These are phyloP conservation scores for Seiridium cupressi DNA, from an alignment of 2,329 filamentous ascomycete species.

Conservation along the genomic window DNA sequence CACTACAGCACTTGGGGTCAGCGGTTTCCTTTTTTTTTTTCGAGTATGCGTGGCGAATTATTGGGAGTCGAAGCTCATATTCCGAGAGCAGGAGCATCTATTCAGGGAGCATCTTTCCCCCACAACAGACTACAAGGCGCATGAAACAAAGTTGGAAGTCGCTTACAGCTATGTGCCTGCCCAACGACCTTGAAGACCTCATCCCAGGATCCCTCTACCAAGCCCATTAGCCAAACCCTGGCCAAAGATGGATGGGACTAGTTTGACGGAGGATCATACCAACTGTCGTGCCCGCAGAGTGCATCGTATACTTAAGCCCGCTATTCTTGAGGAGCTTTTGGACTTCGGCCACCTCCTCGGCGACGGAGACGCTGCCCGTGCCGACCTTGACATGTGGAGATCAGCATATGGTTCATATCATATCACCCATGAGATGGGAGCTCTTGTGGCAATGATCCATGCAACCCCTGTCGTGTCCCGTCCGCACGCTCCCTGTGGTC, in stretches of 20 bases:
- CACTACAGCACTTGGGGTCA: conserved; percentile 25
- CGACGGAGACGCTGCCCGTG: conserved; percentile 72
- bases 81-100: too few species aligned
- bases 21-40: too few species aligned
- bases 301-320: conserved; percentile 82
- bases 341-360: conserved; percentile 82
- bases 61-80: too few species aligned
- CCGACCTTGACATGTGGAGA: conserved; percentile 58
- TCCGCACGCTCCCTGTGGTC: background rate
- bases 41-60: too few species aligned
- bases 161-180: conserved; percentile 66
- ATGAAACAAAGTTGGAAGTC: too few species aligned
- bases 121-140: too few species aligned
- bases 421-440: too few species aligned
- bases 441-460: too few species aligned
- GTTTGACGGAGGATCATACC: conserved; percentile 53
- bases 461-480: background rate
- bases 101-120: too few species aligned
- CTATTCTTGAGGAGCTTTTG: conserved; percentile 81
- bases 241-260: background rate
- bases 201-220: conserved; percentile 84
- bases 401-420: background rate
- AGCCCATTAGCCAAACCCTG: background rate
- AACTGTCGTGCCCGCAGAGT: conserved; percentile 89
- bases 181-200: conserved; percentile 81